These are phyloP conservation scores for Chaetomiaceae sp. DNA, from an alignment of 2,329 filamentous ascomycete genomes.

Conservation along the genomic window DNA sequence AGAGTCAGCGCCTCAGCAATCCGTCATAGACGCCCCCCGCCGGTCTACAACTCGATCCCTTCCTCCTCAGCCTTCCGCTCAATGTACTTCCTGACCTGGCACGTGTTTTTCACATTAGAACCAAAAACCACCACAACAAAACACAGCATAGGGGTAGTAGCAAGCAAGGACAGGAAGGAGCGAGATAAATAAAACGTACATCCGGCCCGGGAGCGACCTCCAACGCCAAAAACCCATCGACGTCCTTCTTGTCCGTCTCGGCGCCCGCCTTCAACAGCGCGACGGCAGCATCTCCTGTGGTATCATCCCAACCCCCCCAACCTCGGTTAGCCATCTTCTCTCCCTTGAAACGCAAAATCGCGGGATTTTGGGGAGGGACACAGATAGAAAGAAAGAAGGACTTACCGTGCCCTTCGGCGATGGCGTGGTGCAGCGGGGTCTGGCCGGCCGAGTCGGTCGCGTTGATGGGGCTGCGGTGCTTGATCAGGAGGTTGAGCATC, in stretches of 20 bases:
- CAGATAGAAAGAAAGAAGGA: not conserved
- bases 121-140: not conserved
- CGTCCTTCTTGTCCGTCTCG: constrained; percentile 71
- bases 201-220: constrained; percentile 83
- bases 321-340: not conserved
- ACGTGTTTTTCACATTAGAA: not conserved
- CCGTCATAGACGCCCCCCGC: too few species aligned
- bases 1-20: too few species aligned
- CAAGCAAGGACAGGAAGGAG: too few species aligned
- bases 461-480: constrained; percentile 75
- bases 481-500: constrained; percentile 74
- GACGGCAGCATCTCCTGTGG: constrained; percentile 72
- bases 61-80: constrained; percentile 74
- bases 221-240: constrained; percentile 65
- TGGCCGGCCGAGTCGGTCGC: constrained; percentile 76
- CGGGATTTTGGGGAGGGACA: not conserved
- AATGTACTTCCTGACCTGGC: constrained; percentile 76
- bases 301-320: not conserved
- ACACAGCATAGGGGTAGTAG: not conserved
- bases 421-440: constrained; percentile 84
- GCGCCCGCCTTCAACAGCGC: constrained; percentile 79
- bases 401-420: constrained; percentile 68
- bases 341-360: not conserved
- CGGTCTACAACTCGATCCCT: constrained; percentile 58
- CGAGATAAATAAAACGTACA: too few species aligned